Percentiles rank a stretch among this genome's conserved stretches.
These are phyloP conservation scores for Claviceps africana DNA, from an alignment of 2,329 filamentous ascomycete genomes.

Conservation along the genomic window DNA sequence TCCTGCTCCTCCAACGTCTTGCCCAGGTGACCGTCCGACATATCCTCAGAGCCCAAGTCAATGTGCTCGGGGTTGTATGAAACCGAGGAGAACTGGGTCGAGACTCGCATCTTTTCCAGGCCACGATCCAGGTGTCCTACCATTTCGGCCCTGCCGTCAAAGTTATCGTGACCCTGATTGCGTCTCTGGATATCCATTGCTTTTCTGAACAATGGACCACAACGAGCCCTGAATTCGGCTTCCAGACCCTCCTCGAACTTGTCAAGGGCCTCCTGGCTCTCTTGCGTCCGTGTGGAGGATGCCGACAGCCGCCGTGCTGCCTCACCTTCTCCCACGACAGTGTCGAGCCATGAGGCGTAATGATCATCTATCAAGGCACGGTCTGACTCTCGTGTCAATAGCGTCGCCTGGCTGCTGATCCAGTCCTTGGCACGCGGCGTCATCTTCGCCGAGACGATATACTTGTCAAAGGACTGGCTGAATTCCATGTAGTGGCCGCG, in stretches of 20 bases:
- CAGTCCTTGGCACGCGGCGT: slow-evolving; percentile 27
- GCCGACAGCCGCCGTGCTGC: slow-evolving; percentile 23
- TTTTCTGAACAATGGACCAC: slow-evolving; percentile 32
- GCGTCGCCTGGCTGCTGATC: slow-evolving; percentile 16
- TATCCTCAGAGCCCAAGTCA: slow-evolving; percentile 14
- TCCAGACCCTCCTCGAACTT: slow-evolving; percentile 35
- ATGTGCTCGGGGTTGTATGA: slow-evolving; percentile 15
- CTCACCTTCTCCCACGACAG: slow-evolving; percentile 28
- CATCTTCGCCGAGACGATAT: slow-evolving; percentile 31
- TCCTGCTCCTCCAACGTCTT: slow-evolving; percentile 13
- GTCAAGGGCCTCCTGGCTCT: slow-evolving; percentile 26
- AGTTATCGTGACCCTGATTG: slow-evolving; percentile 18
- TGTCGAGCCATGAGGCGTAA: slow-evolving; percentile 32
- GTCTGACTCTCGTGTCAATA: slow-evolving; percentile 10
- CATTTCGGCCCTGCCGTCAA: slow-evolving; percentile 31
- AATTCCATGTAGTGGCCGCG: slow-evolving; percentile 44
- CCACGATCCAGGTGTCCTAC: slow-evolving; percentile 34
- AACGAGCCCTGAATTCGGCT: slow-evolving; percentile 30
- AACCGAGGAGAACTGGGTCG: slow-evolving; percentile 8
- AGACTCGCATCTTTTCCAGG: slow-evolving; percentile 27
- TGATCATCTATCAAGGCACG: slow-evolving; percentile 18
- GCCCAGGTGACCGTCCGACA: slow-evolving; percentile 15
- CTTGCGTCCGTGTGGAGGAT: slow-evolving; percentile 23
- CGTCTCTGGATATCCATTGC: slow-evolving; percentile 21
- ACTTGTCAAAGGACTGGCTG: slow-evolving; percentile 35